Conservation (phyloP, 768 basidiomycete species). For the Boletus pseudo-olivaceus region DNA sequence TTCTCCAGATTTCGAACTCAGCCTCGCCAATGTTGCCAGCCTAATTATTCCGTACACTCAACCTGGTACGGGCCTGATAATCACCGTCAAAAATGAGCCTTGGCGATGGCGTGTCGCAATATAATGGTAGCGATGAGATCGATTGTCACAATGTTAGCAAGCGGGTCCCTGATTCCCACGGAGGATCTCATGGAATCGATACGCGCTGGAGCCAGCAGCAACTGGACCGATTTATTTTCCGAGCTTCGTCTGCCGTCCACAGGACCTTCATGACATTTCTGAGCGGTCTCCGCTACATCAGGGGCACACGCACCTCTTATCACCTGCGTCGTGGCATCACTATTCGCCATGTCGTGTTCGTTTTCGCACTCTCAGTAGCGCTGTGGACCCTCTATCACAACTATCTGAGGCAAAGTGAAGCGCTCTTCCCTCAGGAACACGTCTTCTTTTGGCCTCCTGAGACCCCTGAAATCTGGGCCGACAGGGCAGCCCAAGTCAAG, state of each 20-base stretch:
- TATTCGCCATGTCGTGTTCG: conserved; percentile 22
- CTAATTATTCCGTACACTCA: background rate
- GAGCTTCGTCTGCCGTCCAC: background rate
- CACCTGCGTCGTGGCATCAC: conserved; percentile 17
- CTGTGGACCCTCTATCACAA: conserved; percentile 21
- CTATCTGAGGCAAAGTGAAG: background rate
- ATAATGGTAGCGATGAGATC: background rate
- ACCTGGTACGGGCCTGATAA: background rate
- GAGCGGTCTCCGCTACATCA: background rate
- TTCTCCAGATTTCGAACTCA: conserved; percentile 27
- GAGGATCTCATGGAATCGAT: background rate
- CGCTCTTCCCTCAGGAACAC: conserved; percentile 9
- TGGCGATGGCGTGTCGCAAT: background rate
- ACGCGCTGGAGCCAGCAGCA: too few species aligned
- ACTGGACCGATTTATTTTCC: too few species aligned
- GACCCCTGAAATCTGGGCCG: conserved; percentile 44
- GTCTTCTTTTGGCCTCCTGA: conserved; percentile 21
- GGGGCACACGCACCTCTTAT: background rate
- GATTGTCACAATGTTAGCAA: background rate
- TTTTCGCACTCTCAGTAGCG: conserved; percentile 9
- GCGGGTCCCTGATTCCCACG: background rate
- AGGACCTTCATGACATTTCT: conserved; percentile 6
- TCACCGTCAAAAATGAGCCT: background rate
- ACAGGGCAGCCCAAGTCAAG: conserved; percentile 54
- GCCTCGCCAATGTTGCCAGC: conserved; percentile 6